A percentile compares a stretch with the other conserved stretches of the same genome.
phyloP scores from a whole-genome alignment of 108 stramenopile genomes.

The Nannochloropsis granulata region DNA sequence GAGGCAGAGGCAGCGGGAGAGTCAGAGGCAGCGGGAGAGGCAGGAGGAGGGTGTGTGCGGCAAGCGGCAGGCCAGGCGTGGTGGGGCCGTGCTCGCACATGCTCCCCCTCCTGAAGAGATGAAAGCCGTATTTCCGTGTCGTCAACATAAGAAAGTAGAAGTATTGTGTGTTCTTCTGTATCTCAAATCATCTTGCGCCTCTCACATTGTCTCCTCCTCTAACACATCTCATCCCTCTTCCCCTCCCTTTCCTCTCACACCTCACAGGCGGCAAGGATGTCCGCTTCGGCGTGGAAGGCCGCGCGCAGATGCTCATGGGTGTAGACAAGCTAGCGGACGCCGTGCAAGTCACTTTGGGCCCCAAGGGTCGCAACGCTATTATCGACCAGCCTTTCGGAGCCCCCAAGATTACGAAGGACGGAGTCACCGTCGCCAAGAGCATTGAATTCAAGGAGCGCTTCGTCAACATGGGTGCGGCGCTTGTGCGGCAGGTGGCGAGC shows the following conservation, averaged over 20 bases:
- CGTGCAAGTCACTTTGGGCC: constrained; percentile 98
- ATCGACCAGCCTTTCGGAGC: constrained; percentile 96
- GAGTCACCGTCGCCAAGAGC: constrained; percentile 97
- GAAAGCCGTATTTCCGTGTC: too few species aligned
- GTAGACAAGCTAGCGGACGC: constrained; percentile 91
- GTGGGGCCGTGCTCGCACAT: too few species aligned
- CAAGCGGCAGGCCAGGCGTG: too few species aligned
- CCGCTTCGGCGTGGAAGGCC: constrained; percentile 44
- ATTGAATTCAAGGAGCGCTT: constrained; percentile 90
- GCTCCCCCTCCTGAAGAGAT: too few species aligned
- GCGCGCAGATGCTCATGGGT: constrained; percentile 89
- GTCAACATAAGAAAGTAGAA: too few species aligned
- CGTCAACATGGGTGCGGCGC: constrained; percentile 94
- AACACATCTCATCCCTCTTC: neutral
- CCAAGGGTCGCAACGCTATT: constrained; percentile 98
- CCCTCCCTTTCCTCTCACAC: neutral
- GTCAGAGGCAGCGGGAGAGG: too few species aligned
- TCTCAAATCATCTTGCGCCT: too few species aligned
- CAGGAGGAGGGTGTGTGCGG: too few species aligned
- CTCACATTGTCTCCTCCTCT: neutral
- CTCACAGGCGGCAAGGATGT: constrained; percentile 14
- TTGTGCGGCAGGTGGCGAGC: constrained; percentile 68
- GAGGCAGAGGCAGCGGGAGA: too few species aligned
- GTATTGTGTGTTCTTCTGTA: too few species aligned
- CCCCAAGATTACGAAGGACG: constrained; percentile 99